Evolutionary conservation across 352 stramenopile genomes (phyloP).

Genomic region (Globisporangium paddicum): DNA sequence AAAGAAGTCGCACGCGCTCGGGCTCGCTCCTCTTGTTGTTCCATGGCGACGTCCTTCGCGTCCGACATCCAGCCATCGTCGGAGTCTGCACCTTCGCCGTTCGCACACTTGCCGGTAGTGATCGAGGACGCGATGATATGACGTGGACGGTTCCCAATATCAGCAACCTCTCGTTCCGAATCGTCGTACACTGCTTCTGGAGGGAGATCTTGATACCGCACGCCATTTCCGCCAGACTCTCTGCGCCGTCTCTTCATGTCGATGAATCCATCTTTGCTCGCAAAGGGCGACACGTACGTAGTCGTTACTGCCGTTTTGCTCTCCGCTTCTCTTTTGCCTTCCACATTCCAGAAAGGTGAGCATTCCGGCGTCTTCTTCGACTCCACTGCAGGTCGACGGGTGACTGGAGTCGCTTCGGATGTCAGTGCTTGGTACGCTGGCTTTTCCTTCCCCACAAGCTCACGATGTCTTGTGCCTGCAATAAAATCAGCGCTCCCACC

Average conservation of each 20-base stretch:
- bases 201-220: conserved; percentile 1
- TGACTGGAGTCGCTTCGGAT: background rate
- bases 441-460: background rate
- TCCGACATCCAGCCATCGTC: conserved; percentile 64
- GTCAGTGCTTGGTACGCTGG: background rate
- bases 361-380: background rate
- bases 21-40: conserved; percentile 4
- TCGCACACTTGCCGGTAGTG: background rate
- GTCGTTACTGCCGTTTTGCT: conserved; percentile 15
- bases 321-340: conserved; percentile 11
- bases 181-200: conserved; percentile 36
- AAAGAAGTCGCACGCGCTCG: background rate
- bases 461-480: background rate
- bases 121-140: conserved; percentile 42
- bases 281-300: conserved; percentile 62
- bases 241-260: conserved; percentile 19
- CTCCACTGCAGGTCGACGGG: background rate
- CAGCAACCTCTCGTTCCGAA: conserved; percentile 15
- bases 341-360: conserved; percentile 4
- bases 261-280: conserved; percentile 23
- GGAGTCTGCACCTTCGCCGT: conserved; percentile 17
- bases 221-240: conserved; percentile 4
- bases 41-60: conserved; percentile 28
- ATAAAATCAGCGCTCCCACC: too few relatives aligned
- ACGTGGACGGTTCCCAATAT: conserved; percentile 22